Evolutionary conservation across 106 monocot species (phyloP), one percentile per base, ranked within the genome.

Genomic region (Acanthochlamys bracteata): DNA sequence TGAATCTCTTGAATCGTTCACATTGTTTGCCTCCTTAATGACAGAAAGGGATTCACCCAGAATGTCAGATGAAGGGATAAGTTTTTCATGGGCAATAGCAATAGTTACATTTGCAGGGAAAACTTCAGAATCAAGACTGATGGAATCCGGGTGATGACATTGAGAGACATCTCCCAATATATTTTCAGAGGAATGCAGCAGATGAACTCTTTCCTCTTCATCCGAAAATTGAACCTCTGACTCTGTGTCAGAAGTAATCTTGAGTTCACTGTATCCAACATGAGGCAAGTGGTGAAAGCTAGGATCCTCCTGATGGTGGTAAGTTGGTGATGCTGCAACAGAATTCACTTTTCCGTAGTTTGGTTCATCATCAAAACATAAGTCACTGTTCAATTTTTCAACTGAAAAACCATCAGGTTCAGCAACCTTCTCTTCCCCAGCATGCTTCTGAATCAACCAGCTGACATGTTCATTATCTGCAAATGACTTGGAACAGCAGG

Each of bases 241-340:
- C 41, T 82, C 82, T 39, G 86, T 70, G 25, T 79, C 82, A 43
- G 82, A 79, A 10, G 58, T 74, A 55, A 79, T 51, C 41, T 82
- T 82, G 69, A 74, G 63, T 47, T 79, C 70, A 27, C 46, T 79
- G 60, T 79, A 71, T 70, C 79, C 75, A 69, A 78, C 24, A 55
- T 81, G 78, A 60, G 69, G 57, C 66, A 76, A 46, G 24, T 39
- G 61, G 69, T 73, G 69, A 49, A 73, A 65, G 20, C 61, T 66
- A 40, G 60, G 53, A 41, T 66, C 25, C 16, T 15, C 42, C n/a
- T 49, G 49, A 49, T 14, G 9, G 49, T 10, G 49, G 49, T 49
- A 49, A 4, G 49, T 49, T 9, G 49, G 17, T 10, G 49, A 33
- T 33, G 33, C 1, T 33, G 33, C 33, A 33, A 6, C 33, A 33